phyloP scores from a whole-genome alignment of 768 basidiomycete species.

The Coprinopsis strossmayeri region DNA sequence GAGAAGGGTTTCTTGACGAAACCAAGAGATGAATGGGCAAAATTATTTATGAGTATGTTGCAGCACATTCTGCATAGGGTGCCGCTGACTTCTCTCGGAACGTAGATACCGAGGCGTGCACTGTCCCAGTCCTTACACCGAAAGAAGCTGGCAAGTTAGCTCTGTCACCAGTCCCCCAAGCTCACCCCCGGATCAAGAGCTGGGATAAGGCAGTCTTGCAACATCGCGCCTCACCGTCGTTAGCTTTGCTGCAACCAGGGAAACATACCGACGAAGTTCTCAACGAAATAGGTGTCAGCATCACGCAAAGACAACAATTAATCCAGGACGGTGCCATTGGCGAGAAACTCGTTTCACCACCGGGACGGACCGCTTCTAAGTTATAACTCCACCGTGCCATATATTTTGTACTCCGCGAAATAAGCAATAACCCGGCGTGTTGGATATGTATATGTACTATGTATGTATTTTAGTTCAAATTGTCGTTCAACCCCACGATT shows the following conservation, averaged over 20 bases:
- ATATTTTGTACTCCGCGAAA: background rate
- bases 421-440: background rate
- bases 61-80: background rate
- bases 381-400: background rate
- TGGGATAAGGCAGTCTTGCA: background rate
- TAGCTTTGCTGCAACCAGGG: constrained; percentile 36
- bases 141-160: constrained; percentile 46
- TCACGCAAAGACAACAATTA: constrained; percentile 32
- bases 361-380: constrained; percentile 9
- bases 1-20: constrained; percentile 55
- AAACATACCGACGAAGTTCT: constrained; percentile 49
- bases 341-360: constrained; percentile 15
- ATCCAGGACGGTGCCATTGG: constrained; percentile 42
- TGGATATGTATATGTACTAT: no score
- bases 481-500: no score
- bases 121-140: constrained; percentile 59
- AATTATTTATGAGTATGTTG: constrained; percentile 56
- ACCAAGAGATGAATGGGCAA: constrained; percentile 63
- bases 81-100: constrained; percentile 1
- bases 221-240: constrained; percentile 9
- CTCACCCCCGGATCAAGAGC: constrained; percentile 41
- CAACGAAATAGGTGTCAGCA: constrained; percentile 41
- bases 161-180: constrained; percentile 38
- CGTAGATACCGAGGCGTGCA: constrained; percentile 69
- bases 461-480: background rate